Evolutionary conservation across 2,329 filamentous ascomycete species (phyloP).

Genomic region (Aotearoamyces nothofagi): DNA sequence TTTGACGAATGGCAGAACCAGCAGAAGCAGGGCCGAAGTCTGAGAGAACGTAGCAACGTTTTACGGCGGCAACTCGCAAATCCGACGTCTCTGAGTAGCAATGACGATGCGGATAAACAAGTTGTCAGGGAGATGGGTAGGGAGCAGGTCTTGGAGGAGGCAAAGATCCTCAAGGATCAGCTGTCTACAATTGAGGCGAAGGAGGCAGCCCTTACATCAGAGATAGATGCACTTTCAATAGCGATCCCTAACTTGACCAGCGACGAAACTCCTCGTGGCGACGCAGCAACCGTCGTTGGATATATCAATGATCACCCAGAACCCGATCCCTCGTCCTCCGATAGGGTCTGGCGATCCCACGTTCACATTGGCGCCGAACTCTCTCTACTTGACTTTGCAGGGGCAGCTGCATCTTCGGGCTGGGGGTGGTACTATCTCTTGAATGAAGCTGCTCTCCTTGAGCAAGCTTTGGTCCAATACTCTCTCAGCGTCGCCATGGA

Average conservation of each 20-base stretch:
- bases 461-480: slow-evolving; percentile 85
- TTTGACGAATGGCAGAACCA: slow-evolving; percentile 42
- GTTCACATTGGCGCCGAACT: slow-evolving; percentile 76
- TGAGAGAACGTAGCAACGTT: slow-evolving; percentile 52
- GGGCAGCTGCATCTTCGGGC: slow-evolving; percentile 66
- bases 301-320: slow-evolving; percentile 65
- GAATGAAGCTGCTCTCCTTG: slow-evolving; percentile 84
- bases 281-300: slow-evolving; percentile 47
- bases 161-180: slow-evolving; percentile 45
- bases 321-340: slow-evolving; percentile 20
- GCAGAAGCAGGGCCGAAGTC: slow-evolving; percentile 40
- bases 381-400: slow-evolving; percentile 80
- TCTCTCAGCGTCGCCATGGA: slow-evolving; percentile 58
- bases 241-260: slow-evolving; percentile 80
- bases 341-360: slow-evolving; percentile 50
- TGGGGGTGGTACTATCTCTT: slow-evolving; percentile 98
- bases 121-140: slow-evolving; percentile 24
- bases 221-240: slow-evolving; percentile 62
- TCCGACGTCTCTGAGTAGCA: slow-evolving; percentile 28
- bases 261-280: slow-evolving; percentile 55
- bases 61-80: slow-evolving; percentile 42
- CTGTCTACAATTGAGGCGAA: slow-evolving; percentile 43
- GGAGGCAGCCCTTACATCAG: slow-evolving; percentile 40
- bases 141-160: slow-evolving; percentile 44
- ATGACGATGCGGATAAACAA: slow-evolving; percentile 10